phyloP scores from a whole-genome alignment of 176 grass and related monocot species.

The Raddia distichophylla region DNA sequence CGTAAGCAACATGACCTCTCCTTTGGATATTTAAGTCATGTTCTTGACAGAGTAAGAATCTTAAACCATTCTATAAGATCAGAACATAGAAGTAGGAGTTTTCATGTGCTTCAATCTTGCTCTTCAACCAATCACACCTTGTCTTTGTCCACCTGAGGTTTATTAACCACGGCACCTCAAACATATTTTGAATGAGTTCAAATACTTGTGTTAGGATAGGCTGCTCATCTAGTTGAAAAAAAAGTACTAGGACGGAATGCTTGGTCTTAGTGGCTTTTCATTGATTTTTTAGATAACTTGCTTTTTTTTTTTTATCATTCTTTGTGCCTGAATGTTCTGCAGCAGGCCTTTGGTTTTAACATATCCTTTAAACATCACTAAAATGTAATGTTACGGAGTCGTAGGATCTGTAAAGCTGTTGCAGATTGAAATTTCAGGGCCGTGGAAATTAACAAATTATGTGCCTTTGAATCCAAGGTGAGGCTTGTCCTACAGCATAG shows the following conservation, averaged over 20 bases:
- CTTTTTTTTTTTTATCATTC: neutral
- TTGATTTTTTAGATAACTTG: neutral
- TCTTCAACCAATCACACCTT: neutral
- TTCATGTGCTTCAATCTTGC: neutral
- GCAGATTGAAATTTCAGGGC: neutral
- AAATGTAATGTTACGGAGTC: neutral
- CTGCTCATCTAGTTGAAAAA: neutral
- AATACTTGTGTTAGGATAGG: neutral
- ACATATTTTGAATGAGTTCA: neutral
- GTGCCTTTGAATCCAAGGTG: neutral
- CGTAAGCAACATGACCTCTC: slow-evolving; percentile 25
- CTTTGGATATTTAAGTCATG: neutral
- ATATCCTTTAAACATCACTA: neutral
- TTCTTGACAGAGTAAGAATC: neutral
- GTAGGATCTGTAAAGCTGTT: neutral
- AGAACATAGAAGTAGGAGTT: neutral
- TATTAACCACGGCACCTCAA: neutral
- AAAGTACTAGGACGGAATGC: neutral
- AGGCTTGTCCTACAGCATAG: neutral
- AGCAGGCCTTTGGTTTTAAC: neutral
- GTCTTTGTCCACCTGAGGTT: neutral
- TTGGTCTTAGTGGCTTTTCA: neutral
- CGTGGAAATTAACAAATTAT: neutral
- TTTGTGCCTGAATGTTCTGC: neutral
- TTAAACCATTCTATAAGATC: neutral